Conservation (phyloP, 257 asterid species). For the Schizonepeta tenuifolia region DNA sequence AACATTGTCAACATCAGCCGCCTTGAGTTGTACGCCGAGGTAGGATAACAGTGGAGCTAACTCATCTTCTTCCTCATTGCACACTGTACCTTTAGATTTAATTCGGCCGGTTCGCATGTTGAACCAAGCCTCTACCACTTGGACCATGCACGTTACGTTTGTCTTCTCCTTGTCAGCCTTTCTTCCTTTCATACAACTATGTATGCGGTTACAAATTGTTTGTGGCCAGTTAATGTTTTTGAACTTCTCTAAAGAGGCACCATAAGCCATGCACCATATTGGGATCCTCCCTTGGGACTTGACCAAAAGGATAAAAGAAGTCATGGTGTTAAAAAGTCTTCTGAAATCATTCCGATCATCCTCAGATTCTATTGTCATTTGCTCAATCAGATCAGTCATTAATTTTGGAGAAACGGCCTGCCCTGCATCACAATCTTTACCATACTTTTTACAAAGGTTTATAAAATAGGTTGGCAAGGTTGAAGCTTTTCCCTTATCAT, state of each 20-base stretch:
- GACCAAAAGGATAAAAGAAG: slow-evolving; percentile 47
- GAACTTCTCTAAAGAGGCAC: neutral
- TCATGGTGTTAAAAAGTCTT: neutral
- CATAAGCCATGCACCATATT: neutral
- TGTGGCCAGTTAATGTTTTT: neutral
- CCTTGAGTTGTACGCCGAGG: neutral
- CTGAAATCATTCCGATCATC: neutral
- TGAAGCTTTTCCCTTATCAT: neutral
- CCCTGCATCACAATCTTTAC: neutral
- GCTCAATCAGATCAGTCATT: neutral
- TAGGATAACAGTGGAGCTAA: slow-evolving; percentile 10
- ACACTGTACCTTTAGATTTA: neutral
- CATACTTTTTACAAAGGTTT: neutral
- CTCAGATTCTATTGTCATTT: neutral
- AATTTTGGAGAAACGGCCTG: neutral
- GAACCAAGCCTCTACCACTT: slow-evolving; percentile 2
- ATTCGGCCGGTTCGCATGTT: slow-evolving; percentile 5
- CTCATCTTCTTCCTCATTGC: neutral
- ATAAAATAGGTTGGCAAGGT: neutral
- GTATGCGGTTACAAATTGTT: slow-evolving; percentile 1
- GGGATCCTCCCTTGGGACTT: slow-evolving; percentile 19
- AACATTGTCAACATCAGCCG: neutral
- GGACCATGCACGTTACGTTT: slow-evolving; percentile 1
- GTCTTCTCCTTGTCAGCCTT: neutral
- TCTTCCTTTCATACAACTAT: neutral